phyloP scores from a whole-genome alignment of 2,329 filamentous ascomycete genomes.

The Rugonectria rugulosa region DNA sequence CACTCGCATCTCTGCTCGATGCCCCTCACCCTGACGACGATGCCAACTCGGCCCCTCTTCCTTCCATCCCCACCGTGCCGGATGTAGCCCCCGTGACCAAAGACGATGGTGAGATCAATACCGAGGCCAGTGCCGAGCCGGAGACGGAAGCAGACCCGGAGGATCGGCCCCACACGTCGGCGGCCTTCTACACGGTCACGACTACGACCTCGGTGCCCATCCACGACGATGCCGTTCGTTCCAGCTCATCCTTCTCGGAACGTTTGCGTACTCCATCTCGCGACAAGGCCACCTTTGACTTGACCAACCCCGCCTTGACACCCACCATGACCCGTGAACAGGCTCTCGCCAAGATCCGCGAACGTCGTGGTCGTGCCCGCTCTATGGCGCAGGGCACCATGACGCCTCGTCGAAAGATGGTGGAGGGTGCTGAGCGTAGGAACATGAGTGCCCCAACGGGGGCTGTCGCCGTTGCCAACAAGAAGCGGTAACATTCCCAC shows the following conservation, averaged over 20 bases:
- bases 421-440: slow-evolving; percentile 56
- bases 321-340: slow-evolving; percentile 76
- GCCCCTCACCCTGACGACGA: slow-evolving; percentile 53
- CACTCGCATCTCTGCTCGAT: slow-evolving; percentile 67
- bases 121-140: slow-evolving; percentile 14
- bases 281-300: slow-evolving; percentile 56
- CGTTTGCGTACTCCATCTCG: slow-evolving; percentile 55
- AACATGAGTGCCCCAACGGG: slow-evolving; percentile 58
- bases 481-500: slow-evolving; percentile 28
- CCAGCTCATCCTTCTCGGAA: slow-evolving; percentile 52
- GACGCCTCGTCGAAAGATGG: slow-evolving; percentile 64
- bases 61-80: slow-evolving; percentile 49
- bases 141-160: slow-evolving; percentile 31
- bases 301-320: slow-evolving; percentile 65
- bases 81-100: slow-evolving; percentile 26
- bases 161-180: slow-evolving; percentile 55
- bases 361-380: slow-evolving; percentile 73
- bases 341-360: slow-evolving; percentile 77
- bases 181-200: slow-evolving; percentile 55
- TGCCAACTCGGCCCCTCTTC: slow-evolving; percentile 43
- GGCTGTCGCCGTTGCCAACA: slow-evolving; percentile 33
- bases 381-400: slow-evolving; percentile 70
- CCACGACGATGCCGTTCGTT: slow-evolving; percentile 50
- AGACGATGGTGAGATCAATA: background rate
- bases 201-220: slow-evolving; percentile 62